Evolutionary conservation across 805 yeast genomes (phyloP).

Genomic region (Yamadazyma ubonensis): DNA sequence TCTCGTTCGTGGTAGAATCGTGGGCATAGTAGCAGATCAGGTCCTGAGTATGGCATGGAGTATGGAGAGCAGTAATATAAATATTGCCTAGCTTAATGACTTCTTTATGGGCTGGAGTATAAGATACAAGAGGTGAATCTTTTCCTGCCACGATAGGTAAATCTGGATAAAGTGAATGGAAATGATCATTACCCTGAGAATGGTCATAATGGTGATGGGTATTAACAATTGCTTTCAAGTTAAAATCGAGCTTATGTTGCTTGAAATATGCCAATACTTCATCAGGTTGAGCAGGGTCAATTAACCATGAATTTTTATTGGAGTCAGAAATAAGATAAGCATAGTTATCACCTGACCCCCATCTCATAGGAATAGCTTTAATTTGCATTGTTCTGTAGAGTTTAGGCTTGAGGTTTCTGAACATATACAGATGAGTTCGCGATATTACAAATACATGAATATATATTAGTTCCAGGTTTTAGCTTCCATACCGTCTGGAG

Average conservation of each 20-base stretch:
- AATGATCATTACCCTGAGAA: conserved; percentile 73
- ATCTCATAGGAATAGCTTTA: conserved; percentile 82
- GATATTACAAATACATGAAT: not conserved
- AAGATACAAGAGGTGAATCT: conserved; percentile 70
- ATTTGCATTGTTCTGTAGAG: conserved; percentile 68
- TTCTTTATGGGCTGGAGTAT: conserved; percentile 67
- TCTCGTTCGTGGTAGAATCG: conserved; percentile 62
- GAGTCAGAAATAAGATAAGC: conserved; percentile 76
- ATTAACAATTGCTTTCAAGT: conserved; percentile 77
- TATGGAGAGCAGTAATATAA: conserved; percentile 76
- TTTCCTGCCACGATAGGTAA: conserved; percentile 80
- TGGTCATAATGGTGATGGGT: conserved; percentile 98
- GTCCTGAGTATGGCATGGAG: conserved; percentile 98
- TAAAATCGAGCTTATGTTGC: conserved; percentile 39
- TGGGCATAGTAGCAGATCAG: conserved; percentile 81
- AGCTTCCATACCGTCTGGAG: conserved; percentile 73
- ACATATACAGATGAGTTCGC: not conserved
- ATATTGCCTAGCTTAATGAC: conserved; percentile 63
- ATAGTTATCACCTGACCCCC: conserved; percentile 93
- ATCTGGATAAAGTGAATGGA: conserved; percentile 41
- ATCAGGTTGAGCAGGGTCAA: conserved; percentile 89
- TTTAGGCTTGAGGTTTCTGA: too few species aligned
- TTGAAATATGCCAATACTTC: conserved; percentile 54
- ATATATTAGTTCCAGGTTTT: conserved; percentile 54
- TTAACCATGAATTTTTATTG: conserved; percentile 69